These are phyloP conservation scores for Kregervanrija delftensis DNA, from an alignment of 805 yeast species.

Conservation along the genomic window DNA sequence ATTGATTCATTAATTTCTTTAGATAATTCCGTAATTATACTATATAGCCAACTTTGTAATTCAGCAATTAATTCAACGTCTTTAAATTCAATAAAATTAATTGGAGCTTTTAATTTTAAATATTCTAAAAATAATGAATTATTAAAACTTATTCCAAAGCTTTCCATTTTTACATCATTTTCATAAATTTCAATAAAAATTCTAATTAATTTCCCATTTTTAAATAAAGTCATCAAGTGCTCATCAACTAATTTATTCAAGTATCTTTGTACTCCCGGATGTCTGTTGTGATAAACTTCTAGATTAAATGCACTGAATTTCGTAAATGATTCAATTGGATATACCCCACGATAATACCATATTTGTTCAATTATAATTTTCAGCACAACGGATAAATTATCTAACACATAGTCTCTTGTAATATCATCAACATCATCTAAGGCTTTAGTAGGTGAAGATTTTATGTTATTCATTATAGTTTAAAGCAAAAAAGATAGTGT, in stretches of 20 bases:
- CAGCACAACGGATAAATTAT: slow-evolving; percentile 41
- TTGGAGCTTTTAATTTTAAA: slow-evolving; percentile 4
- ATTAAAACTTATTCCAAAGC: slow-evolving; percentile 24
- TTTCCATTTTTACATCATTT: slow-evolving; percentile 9
- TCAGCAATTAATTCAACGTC: slow-evolving; percentile 15
- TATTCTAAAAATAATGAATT: slow-evolving; percentile 22
- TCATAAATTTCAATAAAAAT: slow-evolving; percentile 18
- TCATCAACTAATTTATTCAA: slow-evolving; percentile 28
- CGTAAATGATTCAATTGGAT: slow-evolving; percentile 45
- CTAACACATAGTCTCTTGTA: not conserved
- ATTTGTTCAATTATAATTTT: slow-evolving; percentile 47
- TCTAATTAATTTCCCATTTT: slow-evolving; percentile 18
- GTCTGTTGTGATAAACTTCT: slow-evolving; percentile 36
- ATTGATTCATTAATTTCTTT: not conserved
- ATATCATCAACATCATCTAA: not conserved
- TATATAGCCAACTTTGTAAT: slow-evolving; percentile 19
- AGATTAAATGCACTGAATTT: slow-evolving; percentile 36
- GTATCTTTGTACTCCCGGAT: slow-evolving; percentile 37
- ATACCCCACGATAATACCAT: slow-evolving; percentile 44
- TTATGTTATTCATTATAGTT: not conserved
- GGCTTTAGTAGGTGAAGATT: not conserved
- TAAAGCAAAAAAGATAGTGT: not conserved
- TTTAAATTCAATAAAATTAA: slow-evolving; percentile 10
- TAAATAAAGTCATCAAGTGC: slow-evolving; percentile 10
- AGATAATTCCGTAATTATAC: slow-evolving; percentile 18